Evolutionary conservation across 2,329 filamentous ascomycete species (phyloP), one percentile per base, ranked within the genome.

Genomic region (Xylaria polymorpha): DNA sequence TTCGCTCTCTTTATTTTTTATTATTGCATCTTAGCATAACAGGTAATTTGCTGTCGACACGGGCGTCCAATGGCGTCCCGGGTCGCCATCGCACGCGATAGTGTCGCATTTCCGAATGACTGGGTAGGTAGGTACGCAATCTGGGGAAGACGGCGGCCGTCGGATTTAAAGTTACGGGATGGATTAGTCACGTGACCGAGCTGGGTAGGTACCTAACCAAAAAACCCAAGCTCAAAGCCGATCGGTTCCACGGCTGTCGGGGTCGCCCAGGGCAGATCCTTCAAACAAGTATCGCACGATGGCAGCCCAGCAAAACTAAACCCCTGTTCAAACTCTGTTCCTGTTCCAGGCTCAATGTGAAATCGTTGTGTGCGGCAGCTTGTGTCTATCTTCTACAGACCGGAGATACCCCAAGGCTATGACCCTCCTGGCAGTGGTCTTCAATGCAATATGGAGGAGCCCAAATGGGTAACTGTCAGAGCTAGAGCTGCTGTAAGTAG

Each of bases 51-150:
- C 20, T 18, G 44, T 32, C 1, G 15, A 43, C 51, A 29, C 18
- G 61, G 50, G 3, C 48, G n/a, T 57, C 61, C 51, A 67, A 64
- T 65, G 51, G 39, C 32, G 25, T 14, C 18, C 9, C 14, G 18
- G 60, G 53, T 72, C 65, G 70, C 61, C 68, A 72, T 68, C 70
- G 62, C 70, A 72, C 68, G 68, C 65, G 68, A 70, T 68, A 66
- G 62, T 68, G 70, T 72, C 63, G 68, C 65, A 72, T 70, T 67
- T 48, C 61, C 53, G 25, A 43, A 60, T 55, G 32, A 59, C 57
- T 50, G 25, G 25, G 25, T 29, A 29, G 25, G 25, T 29, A 29
- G 61, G 67, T 66, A 65, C 57, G 58, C 55, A 61, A 51, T 25
- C 64, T 20, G 59, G 63, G 62, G 63, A 64, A 64, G 44, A 5